Conservation (phyloP, 2,329 filamentous ascomycete genomes). For the Fusarium newnesense region DNA sequence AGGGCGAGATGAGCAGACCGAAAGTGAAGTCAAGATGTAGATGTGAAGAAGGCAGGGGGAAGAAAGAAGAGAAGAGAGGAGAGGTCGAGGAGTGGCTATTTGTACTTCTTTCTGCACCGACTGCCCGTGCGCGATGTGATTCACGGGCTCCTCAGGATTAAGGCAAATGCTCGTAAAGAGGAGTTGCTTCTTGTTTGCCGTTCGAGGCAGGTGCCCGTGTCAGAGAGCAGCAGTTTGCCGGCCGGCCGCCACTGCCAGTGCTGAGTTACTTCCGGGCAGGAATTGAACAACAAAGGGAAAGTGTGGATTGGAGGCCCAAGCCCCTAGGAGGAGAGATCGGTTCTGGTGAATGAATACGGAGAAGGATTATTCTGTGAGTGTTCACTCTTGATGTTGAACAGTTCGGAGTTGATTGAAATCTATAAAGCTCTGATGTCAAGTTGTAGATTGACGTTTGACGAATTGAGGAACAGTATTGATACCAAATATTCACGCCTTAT, state of each 20-base stretch:
- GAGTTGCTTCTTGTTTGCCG: background rate
- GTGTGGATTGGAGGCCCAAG: background rate
- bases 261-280: background rate
- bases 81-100: constrained; percentile 1
- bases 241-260: constrained; percentile 13
- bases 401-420: background rate
- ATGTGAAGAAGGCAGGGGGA: constrained; percentile 1
- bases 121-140: background rate
- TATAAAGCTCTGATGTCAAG: background rate
- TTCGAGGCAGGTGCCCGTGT: constrained; percentile 17
- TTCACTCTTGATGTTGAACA: background rate
- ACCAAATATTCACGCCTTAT: background rate
- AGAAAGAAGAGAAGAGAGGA: background rate
- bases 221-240: constrained; percentile 3
- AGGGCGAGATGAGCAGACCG: background rate
- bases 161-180: background rate
- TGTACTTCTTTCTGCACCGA: constrained; percentile 4
- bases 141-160: background rate
- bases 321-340: too few species aligned
- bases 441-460: background rate
- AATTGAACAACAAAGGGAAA: background rate
- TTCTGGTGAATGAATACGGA: background rate
- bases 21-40: background rate
- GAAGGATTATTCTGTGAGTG: background rate
- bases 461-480: constrained; percentile 1